Evolutionary conservation across 495 filamentous ascomycete species (phyloP).

Genomic region (Acidomyces sp.): DNA sequence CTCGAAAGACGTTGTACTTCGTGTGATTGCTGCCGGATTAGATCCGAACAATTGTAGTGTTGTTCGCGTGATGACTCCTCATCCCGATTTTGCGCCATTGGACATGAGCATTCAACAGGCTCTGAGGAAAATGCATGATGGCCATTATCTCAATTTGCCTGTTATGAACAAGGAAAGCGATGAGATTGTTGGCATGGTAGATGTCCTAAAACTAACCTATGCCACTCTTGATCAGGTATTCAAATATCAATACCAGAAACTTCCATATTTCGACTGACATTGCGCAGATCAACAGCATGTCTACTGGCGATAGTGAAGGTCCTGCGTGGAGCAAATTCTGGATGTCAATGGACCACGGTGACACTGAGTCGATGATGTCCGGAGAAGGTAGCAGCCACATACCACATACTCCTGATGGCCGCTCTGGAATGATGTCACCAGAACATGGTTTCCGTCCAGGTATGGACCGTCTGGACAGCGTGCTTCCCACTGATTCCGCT

Average conservation of each 20-base stretch:
- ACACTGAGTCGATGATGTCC: slow-evolving; percentile 92
- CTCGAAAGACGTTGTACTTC: slow-evolving; percentile 96
- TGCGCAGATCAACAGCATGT: slow-evolving; percentile 59
- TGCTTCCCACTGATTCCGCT: slow-evolving; percentile 85
- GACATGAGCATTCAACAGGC: slow-evolving; percentile 99
- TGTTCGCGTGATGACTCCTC: slow-evolving; percentile 95
- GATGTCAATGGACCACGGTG: slow-evolving; percentile 90
- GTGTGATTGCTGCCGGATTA: slow-evolving; percentile 92
- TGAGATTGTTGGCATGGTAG: slow-evolving; percentile 98
- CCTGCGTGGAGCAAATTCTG: slow-evolving; percentile 99
- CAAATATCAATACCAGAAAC: neutral
- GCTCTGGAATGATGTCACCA: slow-evolving; percentile 67
- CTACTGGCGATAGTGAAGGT: slow-evolving; percentile 73
- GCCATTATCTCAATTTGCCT: slow-evolving; percentile 92
- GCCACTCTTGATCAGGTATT: slow-evolving; percentile 91
- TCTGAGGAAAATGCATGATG: slow-evolving; percentile 98
- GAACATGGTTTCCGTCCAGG: slow-evolving; percentile 46
- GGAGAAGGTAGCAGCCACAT: slow-evolving; percentile 60
- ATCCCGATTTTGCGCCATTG: slow-evolving; percentile 94
- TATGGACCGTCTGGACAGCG: slow-evolving; percentile 60
- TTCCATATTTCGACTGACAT: slow-evolving; percentile 7
- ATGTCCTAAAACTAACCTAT: slow-evolving; percentile 95
- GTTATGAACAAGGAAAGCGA: slow-evolving; percentile 88
- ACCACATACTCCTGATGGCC: slow-evolving; percentile 48
- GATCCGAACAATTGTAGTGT: slow-evolving; percentile 94